Base-by-base conservation (phyloP, 805 yeast species). In the Saccharomycopsis microspora region DNA sequence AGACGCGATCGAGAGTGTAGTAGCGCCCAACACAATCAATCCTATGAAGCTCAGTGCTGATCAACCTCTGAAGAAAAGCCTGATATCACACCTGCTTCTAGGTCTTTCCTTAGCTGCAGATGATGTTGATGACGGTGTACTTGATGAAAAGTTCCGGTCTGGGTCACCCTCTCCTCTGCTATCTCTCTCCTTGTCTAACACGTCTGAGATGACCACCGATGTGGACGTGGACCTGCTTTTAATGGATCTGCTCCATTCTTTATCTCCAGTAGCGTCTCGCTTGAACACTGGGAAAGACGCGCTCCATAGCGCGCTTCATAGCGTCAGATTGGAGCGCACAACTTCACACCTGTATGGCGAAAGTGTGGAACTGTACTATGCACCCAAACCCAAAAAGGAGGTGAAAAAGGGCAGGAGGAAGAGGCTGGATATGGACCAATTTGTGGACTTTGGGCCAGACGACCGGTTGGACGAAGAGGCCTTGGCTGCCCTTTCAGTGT, bases 121-220 rank as follows among this genome's bases (percentile, higher is more conserved):
- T 33, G 44, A 42, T 28, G 11, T n/a, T 5, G 45, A 43, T 8
- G 43, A 36, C 39, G 50, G 47, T 10, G 11, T 41, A 31, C 32
- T 46, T 19, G 45, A 46, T 32, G 45, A 46, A 34, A 19, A 31
- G 5, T 34, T 39, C 32, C 19, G 31, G 4, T 36, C 47, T 4
- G 30, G 39, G n/a, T 50, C 53, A 1, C 53, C 53, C 4, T 47
- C 51, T 4, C 53, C 53, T 10, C 41, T 46, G 27, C 35, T 50
- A 5, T 47, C 51, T 6, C 31, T 50, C 11, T 43, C 53, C 8
- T 40, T 41, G 37, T 47, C 51, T 29, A 50, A 50, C 35, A 47
- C 41, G 10, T 47, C 51, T 6, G 53, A 50, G 35, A 27, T 47
- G 10, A 47, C 50, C 6, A 19, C 19, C 19, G 19, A 19, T 19